Percentiles rank a stretch among this genome's conserved stretches.
Conservation (phyloP, 192 early-diverging fungal species). For the Pilobolus umbonatus region DNA sequence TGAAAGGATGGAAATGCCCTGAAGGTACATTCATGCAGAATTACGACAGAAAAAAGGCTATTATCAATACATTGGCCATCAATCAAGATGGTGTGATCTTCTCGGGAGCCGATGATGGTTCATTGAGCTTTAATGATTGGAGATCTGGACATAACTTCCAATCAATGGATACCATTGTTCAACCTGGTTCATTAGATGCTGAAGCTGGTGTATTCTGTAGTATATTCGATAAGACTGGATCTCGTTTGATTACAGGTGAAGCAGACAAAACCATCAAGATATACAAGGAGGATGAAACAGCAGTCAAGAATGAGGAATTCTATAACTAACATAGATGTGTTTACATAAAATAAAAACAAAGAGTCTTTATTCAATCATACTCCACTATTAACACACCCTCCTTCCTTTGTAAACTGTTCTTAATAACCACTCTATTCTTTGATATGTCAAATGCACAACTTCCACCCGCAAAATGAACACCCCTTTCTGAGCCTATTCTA, state of each 20-base stretch:
- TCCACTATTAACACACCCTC: conserved; percentile 18
- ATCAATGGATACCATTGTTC: conserved; percentile 75
- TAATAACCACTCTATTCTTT: background rate
- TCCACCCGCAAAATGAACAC: conserved; percentile 26
- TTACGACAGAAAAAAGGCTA: conserved; percentile 79
- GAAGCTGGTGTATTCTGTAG: conserved; percentile 96
- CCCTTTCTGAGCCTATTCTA: conserved; percentile 28
- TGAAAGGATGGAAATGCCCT: conserved; percentile 97
- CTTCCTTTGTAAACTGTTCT: background rate
- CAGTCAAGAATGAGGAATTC: conserved; percentile 41
- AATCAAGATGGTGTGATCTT: conserved; percentile 94
- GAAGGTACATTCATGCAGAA: conserved; percentile 94
- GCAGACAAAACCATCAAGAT: conserved; percentile 99
- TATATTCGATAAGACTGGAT: conserved; percentile 92
- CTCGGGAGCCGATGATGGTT: conserved; percentile 96
- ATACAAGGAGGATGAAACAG: conserved; percentile 84
- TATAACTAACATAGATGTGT: conserved; percentile 23
- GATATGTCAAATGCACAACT: conserved; percentile 22
- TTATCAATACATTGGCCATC: conserved; percentile 85
- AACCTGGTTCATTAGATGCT: conserved; percentile 93
- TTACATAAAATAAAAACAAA: background rate
- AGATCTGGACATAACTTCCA: conserved; percentile 96
- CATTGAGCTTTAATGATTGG: conserved; percentile 98
- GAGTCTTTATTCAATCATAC: conserved; percentile 1
- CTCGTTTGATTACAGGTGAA: conserved; percentile 95